Percentiles rank a stretch among this genome's conserved stretches.
Evolutionary conservation across 306 rosid genomes (phyloP).

Genomic region (Cercis canadensis): DNA sequence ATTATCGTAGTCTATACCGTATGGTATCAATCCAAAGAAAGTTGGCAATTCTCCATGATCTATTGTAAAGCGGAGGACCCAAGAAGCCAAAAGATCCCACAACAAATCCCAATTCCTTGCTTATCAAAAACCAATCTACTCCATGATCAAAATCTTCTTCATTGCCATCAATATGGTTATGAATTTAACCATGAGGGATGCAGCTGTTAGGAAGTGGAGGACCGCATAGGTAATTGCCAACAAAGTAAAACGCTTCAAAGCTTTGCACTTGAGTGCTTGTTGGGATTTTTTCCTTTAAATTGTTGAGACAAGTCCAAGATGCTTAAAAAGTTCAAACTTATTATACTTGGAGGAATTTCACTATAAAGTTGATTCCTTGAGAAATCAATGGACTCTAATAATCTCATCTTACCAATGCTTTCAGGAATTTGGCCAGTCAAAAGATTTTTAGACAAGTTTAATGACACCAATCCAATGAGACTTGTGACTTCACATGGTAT

Average conservation of each 20-base stretch:
- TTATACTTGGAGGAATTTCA: constrained; percentile 19
- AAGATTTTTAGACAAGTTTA: constrained; percentile 32
- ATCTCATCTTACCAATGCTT: constrained; percentile 18
- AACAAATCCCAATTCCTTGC: background rate
- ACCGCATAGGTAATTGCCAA: constrained; percentile 25
- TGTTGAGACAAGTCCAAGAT: constrained; percentile 28
- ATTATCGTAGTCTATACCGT: background rate
- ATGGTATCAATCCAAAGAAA: constrained; percentile 50
- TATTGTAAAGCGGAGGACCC: too few relatives aligned
- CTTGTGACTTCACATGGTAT: too few relatives aligned
- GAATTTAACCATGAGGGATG: background rate
- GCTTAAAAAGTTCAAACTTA: constrained; percentile 9
- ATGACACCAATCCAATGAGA: too few relatives aligned
- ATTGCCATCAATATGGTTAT: background rate
- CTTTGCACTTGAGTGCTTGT: constrained; percentile 30
- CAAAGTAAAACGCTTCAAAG: constrained; percentile 14
- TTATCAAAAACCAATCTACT: background rate
- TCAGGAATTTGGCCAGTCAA: constrained; percentile 24
- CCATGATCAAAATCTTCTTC: background rate
- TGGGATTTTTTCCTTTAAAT: constrained; percentile 18
- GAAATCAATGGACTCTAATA: constrained; percentile 25
- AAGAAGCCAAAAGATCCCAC: background rate
- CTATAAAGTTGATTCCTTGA: constrained; percentile 30
- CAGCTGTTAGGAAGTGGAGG: background rate
- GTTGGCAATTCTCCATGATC: constrained; percentile 39